Evolutionary conservation across 1,139 yeast genomes (phyloP).

Genomic region (Geotrichum histeridarum): DNA sequence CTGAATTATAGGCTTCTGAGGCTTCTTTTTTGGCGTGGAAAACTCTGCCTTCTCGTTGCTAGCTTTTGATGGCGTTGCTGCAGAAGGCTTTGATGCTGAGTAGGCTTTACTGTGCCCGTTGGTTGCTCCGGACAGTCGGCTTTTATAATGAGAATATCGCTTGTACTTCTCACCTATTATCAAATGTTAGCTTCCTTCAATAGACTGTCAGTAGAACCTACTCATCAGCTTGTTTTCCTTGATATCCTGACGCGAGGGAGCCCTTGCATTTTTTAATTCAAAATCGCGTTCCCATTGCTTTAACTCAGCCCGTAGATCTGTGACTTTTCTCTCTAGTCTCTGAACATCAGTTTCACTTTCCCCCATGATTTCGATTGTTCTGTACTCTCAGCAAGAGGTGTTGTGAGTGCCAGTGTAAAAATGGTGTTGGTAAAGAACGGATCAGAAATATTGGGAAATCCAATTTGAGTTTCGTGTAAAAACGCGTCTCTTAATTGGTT

Average conservation of each 20-base stretch:
- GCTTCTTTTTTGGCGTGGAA: neutral
- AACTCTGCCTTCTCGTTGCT: neutral
- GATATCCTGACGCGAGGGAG: conserved; percentile 53
- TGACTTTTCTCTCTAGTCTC: conserved; percentile 1
- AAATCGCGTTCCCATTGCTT: conserved; percentile 62
- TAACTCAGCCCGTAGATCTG: conserved; percentile 41
- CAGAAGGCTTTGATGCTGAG: neutral
- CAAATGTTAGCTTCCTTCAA: neutral
- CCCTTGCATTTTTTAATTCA: conserved; percentile 41
- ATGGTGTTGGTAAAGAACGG: neutral
- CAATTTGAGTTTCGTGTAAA: too few relatives aligned
- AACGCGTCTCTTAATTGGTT: too few relatives aligned
- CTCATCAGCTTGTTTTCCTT: conserved; percentile 44
- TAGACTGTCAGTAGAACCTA: conserved; percentile 22
- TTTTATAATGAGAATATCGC: conserved; percentile 33
- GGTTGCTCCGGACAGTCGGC: neutral
- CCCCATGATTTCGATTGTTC: neutral
- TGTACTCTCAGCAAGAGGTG: neutral
- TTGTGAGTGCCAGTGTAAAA: too few relatives aligned
- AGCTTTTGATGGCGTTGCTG: conserved; percentile 9
- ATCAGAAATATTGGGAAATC: too few relatives aligned
- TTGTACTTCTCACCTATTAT: conserved; percentile 38
- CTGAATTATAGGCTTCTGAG: neutral
- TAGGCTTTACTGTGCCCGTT: neutral
- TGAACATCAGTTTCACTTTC: neutral